Evolutionary conservation across 2,329 filamentous ascomycete genomes (phyloP), one percentile per base, ranked within the genome.

Genomic region (Fusarium kyushuense): DNA sequence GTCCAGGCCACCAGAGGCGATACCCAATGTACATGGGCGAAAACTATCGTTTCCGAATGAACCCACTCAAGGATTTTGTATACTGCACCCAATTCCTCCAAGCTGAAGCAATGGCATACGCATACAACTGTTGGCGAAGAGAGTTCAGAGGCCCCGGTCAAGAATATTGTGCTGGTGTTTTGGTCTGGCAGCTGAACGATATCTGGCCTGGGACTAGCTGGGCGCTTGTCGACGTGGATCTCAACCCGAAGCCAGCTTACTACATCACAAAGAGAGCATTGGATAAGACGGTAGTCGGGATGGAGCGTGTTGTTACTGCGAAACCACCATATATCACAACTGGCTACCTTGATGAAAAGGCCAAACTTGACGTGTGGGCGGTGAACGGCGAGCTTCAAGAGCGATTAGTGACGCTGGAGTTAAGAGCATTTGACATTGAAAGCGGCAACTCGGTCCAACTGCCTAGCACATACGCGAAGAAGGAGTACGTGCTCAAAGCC

Each of bases 171-270:
- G 48, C 30, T 2, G 59, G 59, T 2, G 59, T 55, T 1, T 23
- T 62, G 10, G 59, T 62, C 33, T 62, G 57, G 57, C 59, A 62
- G 13, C 21, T 62, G 1, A 62, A 62, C 4, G 57, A 62, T 2
- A 62, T 62, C 3, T 62, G 57, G 59, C 59, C 59, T 5, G 57
- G 57, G 6, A 32, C n/a, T 1, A 62, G 59, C 1, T 62, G 57
- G 59, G 59, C 59, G 0, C 48, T 62, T 0, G n/a, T 62, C 2
- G 57, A 62, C 8, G 30, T 47, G 1, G 30, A 42, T 13, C 17
- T 47, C 8, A 62, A 55, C 6, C 59, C 57, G 1, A 62, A 62
- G 2, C 59, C 59, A 1, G 59, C 29, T 0, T 62, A 62, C 2
- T 62, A 55, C 2, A 55, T 62, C 2, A 62, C 59, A 0, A 62